Evolutionary conservation across 1,139 yeast species (phyloP), one percentile per base, ranked within the genome.

Genomic region (Geotrichum histeridarum): DNA sequence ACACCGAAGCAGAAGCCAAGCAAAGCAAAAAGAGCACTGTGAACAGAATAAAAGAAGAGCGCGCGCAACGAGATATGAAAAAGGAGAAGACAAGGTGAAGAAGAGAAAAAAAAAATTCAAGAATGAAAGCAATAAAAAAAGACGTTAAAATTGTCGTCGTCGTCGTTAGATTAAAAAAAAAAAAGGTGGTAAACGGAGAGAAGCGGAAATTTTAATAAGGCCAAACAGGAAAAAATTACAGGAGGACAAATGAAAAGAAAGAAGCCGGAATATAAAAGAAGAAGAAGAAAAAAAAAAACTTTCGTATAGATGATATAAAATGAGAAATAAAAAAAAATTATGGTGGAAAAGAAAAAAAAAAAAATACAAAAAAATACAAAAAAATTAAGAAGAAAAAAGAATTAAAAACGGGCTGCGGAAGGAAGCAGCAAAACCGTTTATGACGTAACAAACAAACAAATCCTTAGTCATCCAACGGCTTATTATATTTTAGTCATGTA

Each of bases 351-450:
- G 17, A 45, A 22, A n/a, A 22, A 11, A 39, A 11, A 27, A 4
- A 15, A 48, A 17, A 11, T 8, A 35, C 1, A 42, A 33, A 15
- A 42, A n/a, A 42, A 43, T 22, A n/a, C 5, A 42, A 9, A 49
- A 33, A 42, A 32, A 17, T 12, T 9, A 17, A 30, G 35, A 31
- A 15, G 14, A 33, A 14, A 31, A n/a, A 33, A n/a, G 32, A 31
- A 44, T n/a, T 8, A 4, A n/a, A 22, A 15, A 38, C 2, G 14
- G 27, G 38, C 45, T 11, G 45, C 42, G 51, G 46, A 45, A 45
- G 48, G 39, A n/a, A 35, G 48, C 48, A 33, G 39, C 48, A 41
- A 37, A 44, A 41, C 51, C 42, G 51, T 48, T 48, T 39, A 17
- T 48, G 22, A 48, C 51, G 38, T 41, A 48, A 39, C 6, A 14